Evolutionary conservation across 2,329 filamentous ascomycete species (phyloP).

Genomic region (Fusarium sp.): DNA sequence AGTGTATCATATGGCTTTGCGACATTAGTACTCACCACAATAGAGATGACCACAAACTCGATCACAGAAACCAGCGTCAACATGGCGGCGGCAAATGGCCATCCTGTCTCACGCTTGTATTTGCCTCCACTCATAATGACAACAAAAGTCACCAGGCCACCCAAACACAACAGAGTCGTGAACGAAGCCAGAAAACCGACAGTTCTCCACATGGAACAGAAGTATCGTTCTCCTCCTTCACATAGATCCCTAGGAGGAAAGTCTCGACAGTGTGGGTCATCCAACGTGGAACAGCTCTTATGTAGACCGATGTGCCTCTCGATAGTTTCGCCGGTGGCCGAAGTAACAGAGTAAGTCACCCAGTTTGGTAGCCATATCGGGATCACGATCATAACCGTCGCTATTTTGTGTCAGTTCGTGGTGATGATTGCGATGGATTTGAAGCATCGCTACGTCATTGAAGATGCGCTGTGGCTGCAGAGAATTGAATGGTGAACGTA

Average conservation of each 20-base stretch:
- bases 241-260: slow-evolving; percentile 52
- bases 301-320: slow-evolving; percentile 81
- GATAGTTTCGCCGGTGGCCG: slow-evolving; percentile 58
- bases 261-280: slow-evolving; percentile 66
- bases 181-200: slow-evolving; percentile 90
- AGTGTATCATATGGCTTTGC: neutral
- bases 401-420: slow-evolving; percentile 57
- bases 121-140: slow-evolving; percentile 83
- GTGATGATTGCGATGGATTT: neutral
- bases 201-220: slow-evolving; percentile 92
- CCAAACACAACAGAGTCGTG: slow-evolving; percentile 82
- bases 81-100: slow-evolving; percentile 78
- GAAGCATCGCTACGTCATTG: slow-evolving; percentile 41
- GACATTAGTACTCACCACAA: slow-evolving; percentile 73
- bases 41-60: slow-evolving; percentile 80
- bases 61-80: slow-evolving; percentile 73
- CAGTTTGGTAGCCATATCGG: slow-evolving; percentile 77
- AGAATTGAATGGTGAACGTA: slow-evolving; percentile 46
- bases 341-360: slow-evolving; percentile 71
- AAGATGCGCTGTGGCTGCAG: slow-evolving; percentile 16
- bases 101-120: slow-evolving; percentile 82
- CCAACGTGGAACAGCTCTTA: slow-evolving; percentile 78
- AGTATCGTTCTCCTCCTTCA: slow-evolving; percentile 68
- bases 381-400: slow-evolving; percentile 76
- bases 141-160: slow-evolving; percentile 80